Base-by-base conservation (phyloP, 2,329 filamentous ascomycete genomes). In the Exophiala sideris region DNA sequence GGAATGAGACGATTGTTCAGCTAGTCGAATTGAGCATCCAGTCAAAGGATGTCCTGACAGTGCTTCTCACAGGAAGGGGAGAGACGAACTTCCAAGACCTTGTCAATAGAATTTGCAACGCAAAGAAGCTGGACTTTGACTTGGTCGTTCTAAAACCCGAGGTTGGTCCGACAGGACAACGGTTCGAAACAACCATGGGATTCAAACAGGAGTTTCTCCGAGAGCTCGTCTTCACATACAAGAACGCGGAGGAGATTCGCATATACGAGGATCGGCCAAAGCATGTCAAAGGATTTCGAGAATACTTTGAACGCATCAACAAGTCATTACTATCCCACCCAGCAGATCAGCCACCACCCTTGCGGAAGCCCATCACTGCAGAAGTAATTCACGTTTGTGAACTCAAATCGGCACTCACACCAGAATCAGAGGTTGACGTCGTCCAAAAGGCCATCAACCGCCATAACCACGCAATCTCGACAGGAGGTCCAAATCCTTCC, bases 191-290 rank as follows among this genome's bases (percentile, higher is more conserved):
- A 65, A 99, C 94, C 2, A 94, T 96, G 85, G 75, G 83, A 21
- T 99, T 96, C 79, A 99, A 99, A 75, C 88, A 96, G 68, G 77
- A 83, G 36, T 89, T 96, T 64, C 81, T 99, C 24, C 80, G 83
- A 59, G 82, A 87, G 20, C 75, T 97, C 50, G 82, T 96, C 73
- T 85, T 90, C 71, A 97, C 92, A 24, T 97, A 97, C 73, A 82
- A 79, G 58, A 71, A 84, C 39, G 90, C 92, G 3, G 81, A 86
- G n/a, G 91, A 96, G 65, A 86, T 97, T 50, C 83, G 79, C 35
- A 74, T 86, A 34, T 86, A 86, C 63, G 83, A 86, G 64, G 83
- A 86, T 64, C 76, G 82, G 32, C 72, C 76, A 14, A 84, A 80
- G 65, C 82, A 85, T 67, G 88, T 88, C 48, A 87, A 88, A 68